phyloP scores from a whole-genome alignment of 345 rosid genomes.

The Brassica carinata region DNA sequence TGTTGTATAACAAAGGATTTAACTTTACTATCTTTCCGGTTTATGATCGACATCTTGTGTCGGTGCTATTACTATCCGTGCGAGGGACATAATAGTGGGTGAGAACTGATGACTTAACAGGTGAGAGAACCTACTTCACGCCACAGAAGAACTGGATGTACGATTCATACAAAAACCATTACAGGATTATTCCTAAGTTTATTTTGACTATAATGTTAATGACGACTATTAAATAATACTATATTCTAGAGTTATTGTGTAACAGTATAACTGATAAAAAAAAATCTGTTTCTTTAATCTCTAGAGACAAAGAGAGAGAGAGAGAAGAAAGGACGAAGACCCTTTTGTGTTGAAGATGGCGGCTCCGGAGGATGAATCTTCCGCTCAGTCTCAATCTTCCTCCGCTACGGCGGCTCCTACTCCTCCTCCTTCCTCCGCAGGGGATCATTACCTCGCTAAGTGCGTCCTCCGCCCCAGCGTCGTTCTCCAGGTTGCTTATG shows the following conservation, averaged over 20 bases:
- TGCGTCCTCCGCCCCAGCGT: constrained; percentile 86
- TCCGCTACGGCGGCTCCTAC: constrained; percentile 50
- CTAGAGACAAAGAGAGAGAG: no score
- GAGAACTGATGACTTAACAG: neutral
- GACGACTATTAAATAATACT: neutral
- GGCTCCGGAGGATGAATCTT: constrained; percentile 92
- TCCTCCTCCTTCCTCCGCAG: constrained; percentile 51
- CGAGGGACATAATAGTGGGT: neutral
- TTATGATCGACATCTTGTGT: neutral
- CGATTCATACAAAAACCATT: neutral
- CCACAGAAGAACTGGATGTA: neutral
- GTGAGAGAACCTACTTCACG: neutral
- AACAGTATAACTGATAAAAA: constrained; percentile 27
- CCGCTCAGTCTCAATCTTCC: constrained; percentile 66
- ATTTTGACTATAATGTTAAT: neutral
- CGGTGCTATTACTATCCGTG: neutral
- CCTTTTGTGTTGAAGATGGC: constrained; percentile 52
- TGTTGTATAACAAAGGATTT: neutral
- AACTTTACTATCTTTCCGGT: neutral
- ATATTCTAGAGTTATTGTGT: neutral
- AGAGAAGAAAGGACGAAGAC: no score
- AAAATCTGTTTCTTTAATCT: no score
- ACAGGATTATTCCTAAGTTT: neutral
- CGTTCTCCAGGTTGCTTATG: constrained; percentile 79
- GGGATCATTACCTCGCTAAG: constrained; percentile 78